phyloP scores from a whole-genome alignment of 1,284 basidiomycete genomes.

The Neolentinus lepideus region DNA sequence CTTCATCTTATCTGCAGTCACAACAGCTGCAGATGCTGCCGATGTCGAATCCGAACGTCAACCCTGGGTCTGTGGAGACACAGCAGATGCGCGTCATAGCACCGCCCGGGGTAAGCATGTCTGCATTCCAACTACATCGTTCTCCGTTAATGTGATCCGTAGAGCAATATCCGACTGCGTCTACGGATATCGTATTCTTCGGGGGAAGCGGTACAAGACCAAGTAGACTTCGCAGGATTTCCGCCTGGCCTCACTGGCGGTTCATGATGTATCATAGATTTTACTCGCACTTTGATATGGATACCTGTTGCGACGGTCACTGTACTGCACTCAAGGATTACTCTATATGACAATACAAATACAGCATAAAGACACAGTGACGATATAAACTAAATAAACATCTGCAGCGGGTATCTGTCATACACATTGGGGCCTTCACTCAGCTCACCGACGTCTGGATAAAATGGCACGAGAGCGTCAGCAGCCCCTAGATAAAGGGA shows the following conservation, averaged over 20 bases:
- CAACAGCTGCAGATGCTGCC: constrained; percentile 98
- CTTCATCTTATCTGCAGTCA: constrained; percentile 46
- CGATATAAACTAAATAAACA: constrained; percentile 52
- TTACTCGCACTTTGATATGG: background rate
- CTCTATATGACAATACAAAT: background rate
- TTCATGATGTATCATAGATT: constrained; percentile 16
- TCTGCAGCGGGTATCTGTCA: constrained; percentile 78
- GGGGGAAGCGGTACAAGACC: constrained; percentile 73
- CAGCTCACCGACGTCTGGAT: constrained; percentile 83
- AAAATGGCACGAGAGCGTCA: constrained; percentile 92
- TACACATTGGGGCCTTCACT: constrained; percentile 87
- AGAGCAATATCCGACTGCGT: constrained; percentile 83
- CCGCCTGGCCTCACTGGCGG: constrained; percentile 67
- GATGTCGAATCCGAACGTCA: constrained; percentile 83
- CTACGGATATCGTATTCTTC: constrained; percentile 77
- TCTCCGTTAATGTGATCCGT: constrained; percentile 1
- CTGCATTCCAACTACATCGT: background rate
- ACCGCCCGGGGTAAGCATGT: constrained; percentile 70
- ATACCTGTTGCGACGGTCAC: background rate
- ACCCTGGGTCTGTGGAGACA: constrained; percentile 79
- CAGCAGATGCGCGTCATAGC: constrained; percentile 94
- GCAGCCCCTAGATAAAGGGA: constrained; percentile 83
- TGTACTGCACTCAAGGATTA: background rate
- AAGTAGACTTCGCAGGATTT: constrained; percentile 92
- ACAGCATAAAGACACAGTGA: constrained; percentile 3